These are phyloP conservation scores for Corymbia citriodora DNA, from an alignment of 441 rosid species.

Conservation along the genomic window DNA sequence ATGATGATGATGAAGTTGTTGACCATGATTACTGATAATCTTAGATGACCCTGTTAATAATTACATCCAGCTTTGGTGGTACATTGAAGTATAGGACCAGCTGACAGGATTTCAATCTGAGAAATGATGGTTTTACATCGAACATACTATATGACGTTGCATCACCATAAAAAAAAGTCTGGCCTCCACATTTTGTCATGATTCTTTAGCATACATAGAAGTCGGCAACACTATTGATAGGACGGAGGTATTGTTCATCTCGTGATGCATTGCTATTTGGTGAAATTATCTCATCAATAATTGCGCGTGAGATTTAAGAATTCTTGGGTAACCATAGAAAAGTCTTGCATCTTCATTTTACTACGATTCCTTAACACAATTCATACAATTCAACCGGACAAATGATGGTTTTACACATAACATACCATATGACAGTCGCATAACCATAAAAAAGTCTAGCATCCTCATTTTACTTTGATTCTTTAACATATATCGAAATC, in stretches of 20 bases:
- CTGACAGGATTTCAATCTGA: not conserved
- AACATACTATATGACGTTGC: not conserved
- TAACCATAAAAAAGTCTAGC: not conserved
- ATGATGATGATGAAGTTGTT: not conserved
- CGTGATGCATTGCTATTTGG: not conserved
- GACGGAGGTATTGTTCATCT: not conserved
- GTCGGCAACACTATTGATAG: not conserved
- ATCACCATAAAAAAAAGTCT: not conserved
- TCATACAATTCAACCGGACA: not conserved
- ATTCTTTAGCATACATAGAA: not conserved
- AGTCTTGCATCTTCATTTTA: not conserved
- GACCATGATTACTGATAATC: not conserved
- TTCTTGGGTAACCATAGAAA: not conserved
- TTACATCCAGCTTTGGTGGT: not conserved
- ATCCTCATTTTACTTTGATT: not conserved
- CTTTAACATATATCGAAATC: not conserved
- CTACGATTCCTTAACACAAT: not conserved
- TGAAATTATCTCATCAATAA: not conserved
- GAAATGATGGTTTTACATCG: not conserved
- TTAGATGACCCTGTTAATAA: not conserved
- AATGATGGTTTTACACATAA: not conserved
- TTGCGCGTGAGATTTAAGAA: not conserved
- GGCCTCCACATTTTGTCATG: not conserved
- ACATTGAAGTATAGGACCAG: not conserved
- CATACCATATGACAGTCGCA: not conserved